Base-by-base conservation (phyloP, 2,329 filamentous ascomycete genomes). In the Aspergillus texensis region DNA sequence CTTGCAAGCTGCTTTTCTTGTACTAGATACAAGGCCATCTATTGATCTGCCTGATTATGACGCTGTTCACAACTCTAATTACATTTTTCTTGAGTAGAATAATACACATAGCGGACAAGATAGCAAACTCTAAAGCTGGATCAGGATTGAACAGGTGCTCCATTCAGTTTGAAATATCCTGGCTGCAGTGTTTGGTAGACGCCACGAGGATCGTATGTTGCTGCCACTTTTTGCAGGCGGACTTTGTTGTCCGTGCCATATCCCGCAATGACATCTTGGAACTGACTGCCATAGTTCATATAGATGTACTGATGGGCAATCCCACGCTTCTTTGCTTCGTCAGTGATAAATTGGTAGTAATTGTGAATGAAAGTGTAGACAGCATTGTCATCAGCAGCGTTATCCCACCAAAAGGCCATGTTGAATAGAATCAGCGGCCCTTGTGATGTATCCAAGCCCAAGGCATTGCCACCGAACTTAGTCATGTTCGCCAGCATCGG, bases 241-340 rank as follows among this genome's bases (percentile, higher is more conserved):
- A 61, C 66, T 50, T 69, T 66, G 48, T 79, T 83, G 10, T 63
- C 68, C n/a, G 62, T 52, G 1, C 81, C 81, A 63, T 83, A 84
- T 36, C 78, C 76, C 5, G 70, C 62, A 45, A 84, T 68, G 1
- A 79, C 75, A 64, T 79, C 75, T 67, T 84, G 80, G 61, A 72
- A 79, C 69, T 75, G 72, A 59, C 74, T 75, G 8, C 81, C 82
- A 62, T 84, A 83, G 67, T 83, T 84, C 77, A 83, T 79, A 66
- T 83, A 84, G 28, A 81, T 43, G 4, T 46, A 53, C 16, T 34
- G 14, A 32, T 32, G 26, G 16, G 50, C 50, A 34, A 53, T 34
- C 3, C 50, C 50, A 26, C 50, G 61, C 26, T 70, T 60, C 56
- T 72, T 57, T 6, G 64, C 56, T 19, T 62, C 59, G 8, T 36